phyloP scores from a whole-genome alignment of 2,329 filamentous ascomycete species.

The Tetracladium maxilliforme region DNA sequence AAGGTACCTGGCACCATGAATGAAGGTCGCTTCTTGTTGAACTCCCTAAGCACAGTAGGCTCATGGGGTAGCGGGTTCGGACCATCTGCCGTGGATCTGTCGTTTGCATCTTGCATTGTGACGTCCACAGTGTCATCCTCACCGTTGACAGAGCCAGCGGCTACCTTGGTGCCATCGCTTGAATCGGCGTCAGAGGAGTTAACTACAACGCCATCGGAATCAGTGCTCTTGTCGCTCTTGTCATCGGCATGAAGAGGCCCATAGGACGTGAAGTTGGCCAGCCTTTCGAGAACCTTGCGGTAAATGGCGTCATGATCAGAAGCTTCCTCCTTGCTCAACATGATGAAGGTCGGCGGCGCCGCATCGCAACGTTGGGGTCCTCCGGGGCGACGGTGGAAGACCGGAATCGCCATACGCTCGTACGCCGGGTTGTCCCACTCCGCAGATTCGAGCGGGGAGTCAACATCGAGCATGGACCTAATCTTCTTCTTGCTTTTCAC shows the following conservation, averaged over 20 bases:
- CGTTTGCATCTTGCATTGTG: conserved; percentile 55
- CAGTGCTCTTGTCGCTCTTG: conserved; percentile 35
- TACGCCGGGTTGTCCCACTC: conserved; percentile 44
- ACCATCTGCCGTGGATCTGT: conserved; percentile 6
- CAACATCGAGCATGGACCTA: conserved; percentile 33
- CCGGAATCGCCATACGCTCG: conserved; percentile 55
- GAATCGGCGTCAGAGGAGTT: conserved; percentile 50
- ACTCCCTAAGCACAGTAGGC: conserved; percentile 23
- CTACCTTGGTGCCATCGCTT: conserved; percentile 54
- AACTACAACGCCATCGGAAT: conserved; percentile 56
- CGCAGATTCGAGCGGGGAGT: conserved; percentile 27
- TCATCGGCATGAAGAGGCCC: conserved; percentile 35
- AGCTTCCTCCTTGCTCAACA: conserved; percentile 61
- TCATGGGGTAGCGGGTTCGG: conserved; percentile 6
- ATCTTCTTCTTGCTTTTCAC: conserved; percentile 24
- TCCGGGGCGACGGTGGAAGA: conserved; percentile 43
- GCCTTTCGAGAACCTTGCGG: conserved; percentile 64
- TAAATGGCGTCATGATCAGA: conserved; percentile 50
- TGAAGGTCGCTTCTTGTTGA: conserved; percentile 32
- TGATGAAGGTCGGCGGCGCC: conserved; percentile 50
- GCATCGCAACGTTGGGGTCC: conserved; percentile 11
- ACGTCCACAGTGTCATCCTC: conserved; percentile 89
- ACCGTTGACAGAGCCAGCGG: conserved; percentile 66
- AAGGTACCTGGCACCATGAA: conserved; percentile 38
- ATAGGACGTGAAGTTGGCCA: conserved; percentile 63